phyloP scores from a whole-genome alignment of 2,329 filamentous ascomycete genomes.

The Hirsutella minnesotensis region DNA sequence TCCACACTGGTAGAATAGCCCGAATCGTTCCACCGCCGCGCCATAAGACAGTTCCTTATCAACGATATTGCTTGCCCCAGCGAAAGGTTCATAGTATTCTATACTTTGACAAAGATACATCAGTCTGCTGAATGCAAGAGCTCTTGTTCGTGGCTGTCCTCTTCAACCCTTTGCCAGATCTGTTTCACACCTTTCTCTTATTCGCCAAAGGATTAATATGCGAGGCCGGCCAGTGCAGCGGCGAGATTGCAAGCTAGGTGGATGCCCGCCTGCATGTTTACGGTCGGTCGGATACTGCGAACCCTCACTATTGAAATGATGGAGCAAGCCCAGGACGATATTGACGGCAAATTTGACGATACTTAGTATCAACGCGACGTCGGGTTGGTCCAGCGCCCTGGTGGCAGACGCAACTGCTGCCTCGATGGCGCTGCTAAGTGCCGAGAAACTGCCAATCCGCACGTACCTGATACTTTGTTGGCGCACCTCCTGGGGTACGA shows the following conservation, averaged over 20 bases:
- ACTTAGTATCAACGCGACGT: conserved; percentile 57
- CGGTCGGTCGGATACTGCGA: conserved; percentile 35
- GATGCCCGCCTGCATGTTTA: conserved; percentile 54
- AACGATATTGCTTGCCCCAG: no score
- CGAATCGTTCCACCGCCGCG: no score
- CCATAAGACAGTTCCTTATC: no score
- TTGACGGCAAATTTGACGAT: conserved; percentile 52
- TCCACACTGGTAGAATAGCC: no score
- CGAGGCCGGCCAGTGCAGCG: conserved; percentile 42
- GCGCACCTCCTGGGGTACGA: conserved; percentile 50
- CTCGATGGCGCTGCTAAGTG: conserved; percentile 50
- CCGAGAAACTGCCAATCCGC: conserved; percentile 50
- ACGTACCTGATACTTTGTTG: conserved; percentile 49
- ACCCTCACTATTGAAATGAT: conserved; percentile 58
- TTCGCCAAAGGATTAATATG: no score
- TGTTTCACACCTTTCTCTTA: no score
- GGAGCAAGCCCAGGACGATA: conserved; percentile 52
- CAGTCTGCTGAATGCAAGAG: no score
- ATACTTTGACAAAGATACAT: no score
- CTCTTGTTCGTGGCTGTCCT: no score
- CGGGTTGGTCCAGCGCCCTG: conserved; percentile 54
- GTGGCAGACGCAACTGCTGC: conserved; percentile 49
- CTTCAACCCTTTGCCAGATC: no score
- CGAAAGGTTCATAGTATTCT: no score
- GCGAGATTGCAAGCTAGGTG: conserved; percentile 48